Conservation (phyloP, 2,329 filamentous ascomycete species). For the Alternaria ethzedia region DNA sequence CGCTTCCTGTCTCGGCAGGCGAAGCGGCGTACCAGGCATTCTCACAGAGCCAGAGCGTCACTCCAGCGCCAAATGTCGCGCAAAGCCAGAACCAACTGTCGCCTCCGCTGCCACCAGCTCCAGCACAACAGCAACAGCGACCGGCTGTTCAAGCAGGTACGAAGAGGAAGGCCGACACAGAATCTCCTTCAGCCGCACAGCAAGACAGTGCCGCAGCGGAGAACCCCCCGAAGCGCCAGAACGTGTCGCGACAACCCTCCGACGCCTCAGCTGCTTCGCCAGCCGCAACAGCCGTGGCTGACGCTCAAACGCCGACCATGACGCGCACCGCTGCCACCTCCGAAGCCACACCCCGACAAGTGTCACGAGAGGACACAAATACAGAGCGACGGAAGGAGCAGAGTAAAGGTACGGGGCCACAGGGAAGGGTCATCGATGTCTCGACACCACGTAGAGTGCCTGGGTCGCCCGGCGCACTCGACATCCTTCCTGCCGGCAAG, state of each 20-base stretch:
- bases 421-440: slow-evolving; percentile 43
- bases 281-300: slow-evolving; percentile 19
- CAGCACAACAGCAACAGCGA: slow-evolving; percentile 25
- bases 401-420: slow-evolving; percentile 42
- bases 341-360: slow-evolving; percentile 21
- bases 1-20: slow-evolving; percentile 29
- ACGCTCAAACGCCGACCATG: slow-evolving; percentile 29
- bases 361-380: slow-evolving; percentile 20
- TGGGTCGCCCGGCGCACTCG: slow-evolving; percentile 30
- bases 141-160: slow-evolving; percentile 36
- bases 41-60: slow-evolving; percentile 19
- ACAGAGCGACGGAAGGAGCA: slow-evolving; percentile 31
- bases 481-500: slow-evolving; percentile 70
- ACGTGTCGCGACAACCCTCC: slow-evolving; percentile 42
- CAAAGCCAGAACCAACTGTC: slow-evolving; percentile 37
- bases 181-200: slow-evolving; percentile 35
- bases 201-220: slow-evolving; percentile 26
- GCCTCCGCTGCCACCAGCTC: slow-evolving; percentile 21
- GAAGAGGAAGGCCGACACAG: slow-evolving; percentile 48
- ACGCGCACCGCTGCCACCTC: slow-evolving; percentile 18
- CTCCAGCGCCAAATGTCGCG: slow-evolving; percentile 11
- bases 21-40: slow-evolving; percentile 30
- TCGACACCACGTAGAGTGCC: slow-evolving; percentile 39
- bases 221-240: slow-evolving; percentile 40
- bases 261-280: slow-evolving; percentile 36